These are phyloP conservation scores for Boletus tylopilopsis DNA, from an alignment of 768 basidiomycete species.

Conservation along the genomic window DNA sequence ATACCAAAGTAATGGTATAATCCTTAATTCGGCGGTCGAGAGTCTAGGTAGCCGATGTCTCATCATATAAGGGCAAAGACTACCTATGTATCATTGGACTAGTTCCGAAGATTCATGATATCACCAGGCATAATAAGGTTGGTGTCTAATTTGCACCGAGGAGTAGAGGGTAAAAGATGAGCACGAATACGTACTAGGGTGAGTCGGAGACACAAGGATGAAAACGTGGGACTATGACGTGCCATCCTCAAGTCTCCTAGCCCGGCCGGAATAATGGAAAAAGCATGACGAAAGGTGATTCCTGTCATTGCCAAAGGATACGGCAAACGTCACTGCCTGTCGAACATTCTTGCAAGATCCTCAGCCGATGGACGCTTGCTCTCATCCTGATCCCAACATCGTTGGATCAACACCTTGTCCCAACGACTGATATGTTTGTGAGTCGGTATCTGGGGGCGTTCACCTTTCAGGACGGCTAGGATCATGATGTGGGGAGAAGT, in stretches of 20 bases:
- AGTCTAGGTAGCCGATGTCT: too few species aligned
- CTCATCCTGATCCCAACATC: constrained; percentile 19
- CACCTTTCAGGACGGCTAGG: not conserved
- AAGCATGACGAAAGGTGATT: not conserved
- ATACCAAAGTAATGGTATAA: too few species aligned
- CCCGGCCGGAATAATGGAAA: not conserved
- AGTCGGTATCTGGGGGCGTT: constrained; percentile 12
- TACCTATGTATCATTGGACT: too few species aligned
- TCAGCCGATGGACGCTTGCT: constrained; percentile 14
- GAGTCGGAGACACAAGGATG: not conserved
- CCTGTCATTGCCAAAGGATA: too few species aligned
- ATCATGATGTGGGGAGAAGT: not conserved
- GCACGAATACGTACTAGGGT: too few species aligned
- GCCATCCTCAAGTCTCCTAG: not conserved
- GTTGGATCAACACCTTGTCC: constrained; percentile 10
- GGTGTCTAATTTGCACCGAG: too few species aligned
- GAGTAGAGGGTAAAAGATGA: too few species aligned
- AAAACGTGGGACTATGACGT: not conserved
- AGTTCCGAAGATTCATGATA: too few species aligned
- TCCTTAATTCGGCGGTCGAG: too few species aligned
- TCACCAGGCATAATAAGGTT: too few species aligned
- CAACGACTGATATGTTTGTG: not conserved
- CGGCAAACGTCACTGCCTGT: not conserved
- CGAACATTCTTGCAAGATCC: constrained; percentile 6
- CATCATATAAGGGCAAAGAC: too few species aligned